Evolutionary conservation across 2,329 filamentous ascomycete genomes (phyloP), one percentile per base, ranked within the genome.

Genomic region (Colletotrichum tofieldiae): DNA sequence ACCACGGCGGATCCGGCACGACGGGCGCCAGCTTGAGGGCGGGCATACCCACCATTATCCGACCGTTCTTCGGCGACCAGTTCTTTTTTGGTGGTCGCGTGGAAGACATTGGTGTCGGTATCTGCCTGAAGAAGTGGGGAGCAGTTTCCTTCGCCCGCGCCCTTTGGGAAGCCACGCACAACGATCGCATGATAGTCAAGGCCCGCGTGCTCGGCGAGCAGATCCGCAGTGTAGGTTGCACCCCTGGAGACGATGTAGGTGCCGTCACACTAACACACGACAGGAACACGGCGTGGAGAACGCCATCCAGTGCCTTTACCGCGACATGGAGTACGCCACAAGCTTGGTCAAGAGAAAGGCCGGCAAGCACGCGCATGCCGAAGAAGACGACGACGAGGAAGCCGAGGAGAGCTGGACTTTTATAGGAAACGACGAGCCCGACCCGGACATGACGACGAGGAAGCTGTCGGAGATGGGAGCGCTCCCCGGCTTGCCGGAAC

Each of bases 31-130:
- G 94, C 81, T 86, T 99, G 60, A 89, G 96, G 64, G 95, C 95
- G 0, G 96, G 96, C 2, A 90, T 98, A 6, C 96, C 96, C 0
- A 98, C 96, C 0, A 95, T 99, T 75, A 93, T 98, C 79, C 94
- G 96, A 73, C 96, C 96, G 0, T 99, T 98, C 85, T 99, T 99
- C 79, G 96, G 96, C 6, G 96, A 99, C 77, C 96, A 99, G 80
- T 98, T 93, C 86, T 99, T 99, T 86, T 98, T 97, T 77, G 96
- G 95, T 8, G 90, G 88, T 39, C 89, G 96, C 5, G 93, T 98
- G 1, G 95, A 98, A 81, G 96, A 98, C 78, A 86, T 99, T 7
- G 96, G 96, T 0, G 96, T 98, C 2, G 96, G 96, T 0, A 92
- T 98, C 26, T 94, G 92, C 78, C 87, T 99, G 77, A 95, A 93